Base-by-base conservation (phyloP, 2,329 filamentous ascomycete species). In the Verticillium dahliae region DNA sequence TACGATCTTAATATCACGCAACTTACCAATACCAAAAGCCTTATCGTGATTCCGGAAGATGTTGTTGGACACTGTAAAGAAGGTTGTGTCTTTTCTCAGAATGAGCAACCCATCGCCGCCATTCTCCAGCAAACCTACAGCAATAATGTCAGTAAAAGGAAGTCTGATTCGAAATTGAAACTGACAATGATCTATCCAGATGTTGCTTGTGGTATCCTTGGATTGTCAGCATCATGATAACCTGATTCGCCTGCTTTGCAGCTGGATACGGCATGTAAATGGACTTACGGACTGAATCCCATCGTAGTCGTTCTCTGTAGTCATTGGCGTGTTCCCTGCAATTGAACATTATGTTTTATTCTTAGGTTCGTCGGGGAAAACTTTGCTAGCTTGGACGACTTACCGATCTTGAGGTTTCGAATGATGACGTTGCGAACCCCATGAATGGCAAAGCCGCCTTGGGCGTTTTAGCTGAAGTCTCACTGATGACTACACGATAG, bases 31-130 rank as follows among this genome's bases (percentile, higher is more conserved):
- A 10, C 65, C 65, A 33, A 66, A 66, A 22, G 55, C 62, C 58
- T 66, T 66, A 58, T 66, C 62, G 56, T 66, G 63, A 56, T 66
- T 65, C 18, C 63, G 61, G 57, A 66, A 63, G 27, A 65, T 62
- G 55, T 63, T 66, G 60, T 66, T 66, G 11, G 65, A 66, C 3
- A 66, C 65, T 39, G 65, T 66, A 55, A 63, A 65, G 59, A 61
- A 66, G 5, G 62, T 65, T 14, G 65, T 66, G 56, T 66, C 65
- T 37, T 58, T 61, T 11, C 65, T 56, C 1, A 66, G 63, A 9
- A 65, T 63, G 6, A 66, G 22, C 11, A 66, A 52, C 6, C 65
- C 65, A 38, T 66, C 63, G 5, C 63, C 63, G 9, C 59, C 61
- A 33, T 64, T 50, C 37, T 64, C 63, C 3, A 64, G 62, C 10